phyloP scores from a whole-genome alignment of 495 filamentous ascomycete genomes.

The Talaromyces trachyspermus region DNA sequence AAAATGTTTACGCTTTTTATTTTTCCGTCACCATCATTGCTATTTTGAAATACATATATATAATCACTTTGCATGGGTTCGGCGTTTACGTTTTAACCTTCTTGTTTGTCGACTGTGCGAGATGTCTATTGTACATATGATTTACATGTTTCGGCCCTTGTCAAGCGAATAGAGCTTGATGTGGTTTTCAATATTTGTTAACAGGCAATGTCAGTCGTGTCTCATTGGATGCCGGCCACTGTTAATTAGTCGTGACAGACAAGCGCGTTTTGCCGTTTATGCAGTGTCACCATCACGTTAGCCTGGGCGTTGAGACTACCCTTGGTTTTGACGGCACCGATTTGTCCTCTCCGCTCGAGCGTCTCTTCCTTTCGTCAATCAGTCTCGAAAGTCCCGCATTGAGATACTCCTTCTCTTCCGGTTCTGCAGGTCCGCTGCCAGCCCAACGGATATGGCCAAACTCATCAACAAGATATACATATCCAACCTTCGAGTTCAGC shows the following conservation, averaged over 20 bases:
- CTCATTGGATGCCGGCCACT: too few relatives aligned
- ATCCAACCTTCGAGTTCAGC: slow-evolving; percentile 84
- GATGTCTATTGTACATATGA: slow-evolving; percentile 7
- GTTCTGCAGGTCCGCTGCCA: slow-evolving; percentile 69
- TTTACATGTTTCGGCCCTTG: not conserved
- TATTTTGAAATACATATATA: not conserved
- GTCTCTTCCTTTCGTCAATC: slow-evolving; percentile 46
- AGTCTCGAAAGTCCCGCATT: slow-evolving; percentile 62
- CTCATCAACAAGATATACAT: slow-evolving; percentile 86
- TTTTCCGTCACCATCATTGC: not conserved
- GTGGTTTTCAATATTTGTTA: too few relatives aligned
- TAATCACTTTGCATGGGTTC: slow-evolving; percentile 2
- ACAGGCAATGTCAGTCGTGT: too few relatives aligned
- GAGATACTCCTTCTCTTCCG: slow-evolving; percentile 62
- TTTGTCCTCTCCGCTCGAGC: not conserved
- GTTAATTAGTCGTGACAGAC: too few relatives aligned
- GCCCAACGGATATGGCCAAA: slow-evolving; percentile 92
- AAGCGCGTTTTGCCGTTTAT: too few relatives aligned
- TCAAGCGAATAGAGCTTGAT: too few relatives aligned
- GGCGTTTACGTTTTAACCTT: slow-evolving; percentile 3
- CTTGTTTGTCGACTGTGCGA: not conserved
- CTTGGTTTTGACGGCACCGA: slow-evolving; percentile 11
- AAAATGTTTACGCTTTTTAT: not conserved
- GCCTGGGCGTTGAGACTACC: slow-evolving; percentile 15
- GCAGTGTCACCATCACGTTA: too few relatives aligned